Percentiles rank a stretch among this genome's conserved stretches.
Evolutionary conservation across 768 basidiomycete species (phyloP).

Genomic region (Gymnopilus junonius): DNA sequence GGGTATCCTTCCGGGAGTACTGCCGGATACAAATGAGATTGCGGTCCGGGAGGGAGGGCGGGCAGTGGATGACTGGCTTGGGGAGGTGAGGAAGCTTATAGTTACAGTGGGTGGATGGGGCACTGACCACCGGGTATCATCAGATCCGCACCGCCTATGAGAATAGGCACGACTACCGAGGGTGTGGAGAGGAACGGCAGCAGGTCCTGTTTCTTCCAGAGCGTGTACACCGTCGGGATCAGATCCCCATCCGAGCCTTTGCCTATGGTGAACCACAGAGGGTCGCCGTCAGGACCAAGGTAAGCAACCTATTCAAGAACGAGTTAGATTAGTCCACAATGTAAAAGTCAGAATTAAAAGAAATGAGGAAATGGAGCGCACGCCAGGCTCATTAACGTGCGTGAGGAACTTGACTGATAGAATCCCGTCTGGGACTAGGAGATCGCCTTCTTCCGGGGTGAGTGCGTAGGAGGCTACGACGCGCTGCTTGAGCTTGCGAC

Average conservation of each 20-base stretch:
- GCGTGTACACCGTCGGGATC: conserved; percentile 81
- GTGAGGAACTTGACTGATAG: conserved; percentile 70
- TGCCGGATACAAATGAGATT: background rate
- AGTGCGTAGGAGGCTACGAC: conserved; percentile 51
- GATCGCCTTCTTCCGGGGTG: conserved; percentile 62
- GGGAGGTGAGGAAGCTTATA: background rate
- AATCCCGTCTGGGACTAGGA: conserved; percentile 77
- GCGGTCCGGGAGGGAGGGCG: conserved; percentile 34
- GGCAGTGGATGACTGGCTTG: conserved; percentile 64
- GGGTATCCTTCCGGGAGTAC: conserved; percentile 38
- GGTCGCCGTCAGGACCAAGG: conserved; percentile 66
- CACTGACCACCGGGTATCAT: conserved; percentile 85
- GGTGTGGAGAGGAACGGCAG: conserved; percentile 78
- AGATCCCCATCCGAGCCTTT: conserved; percentile 64
- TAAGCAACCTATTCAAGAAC: conserved; percentile 56
- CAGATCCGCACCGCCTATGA: conserved; percentile 82
- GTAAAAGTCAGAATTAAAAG: background rate
- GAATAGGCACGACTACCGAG: conserved; percentile 66
- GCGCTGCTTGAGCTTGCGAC: conserved; percentile 71
- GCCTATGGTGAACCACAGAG: conserved; percentile 79
- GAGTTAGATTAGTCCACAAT: conserved; percentile 4
- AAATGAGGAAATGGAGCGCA: conserved; percentile 35
- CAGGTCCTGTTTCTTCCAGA: conserved; percentile 75
- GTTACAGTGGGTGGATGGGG: background rate
- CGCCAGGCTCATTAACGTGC: conserved; percentile 67